Percentiles rank a stretch among this genome's conserved stretches.
Evolutionary conservation across 352 stramenopile species (phyloP).

Genomic region (Phytophthora vignae): DNA sequence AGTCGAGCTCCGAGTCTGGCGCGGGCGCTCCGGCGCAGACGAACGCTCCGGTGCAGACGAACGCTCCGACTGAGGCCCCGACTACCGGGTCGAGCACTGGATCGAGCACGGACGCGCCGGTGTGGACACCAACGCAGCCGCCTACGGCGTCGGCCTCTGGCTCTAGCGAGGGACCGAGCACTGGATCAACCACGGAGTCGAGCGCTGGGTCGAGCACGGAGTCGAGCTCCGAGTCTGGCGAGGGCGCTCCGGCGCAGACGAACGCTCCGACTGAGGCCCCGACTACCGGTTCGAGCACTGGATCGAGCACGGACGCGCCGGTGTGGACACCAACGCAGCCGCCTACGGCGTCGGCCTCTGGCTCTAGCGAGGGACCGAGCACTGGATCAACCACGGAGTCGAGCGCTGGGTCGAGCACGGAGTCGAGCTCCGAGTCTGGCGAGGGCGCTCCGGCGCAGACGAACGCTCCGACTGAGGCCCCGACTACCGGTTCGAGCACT

Average conservation of each 20-base stretch:
- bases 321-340: too few relatives aligned
- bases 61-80: constrained; percentile 8
- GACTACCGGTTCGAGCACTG: background rate
- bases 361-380: background rate
- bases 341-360: too few relatives aligned
- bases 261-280: background rate
- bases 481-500: background rate
- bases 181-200: background rate
- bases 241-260: background rate
- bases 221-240: background rate
- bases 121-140: background rate
- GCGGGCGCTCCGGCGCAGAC: constrained; percentile 12
- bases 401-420: background rate
- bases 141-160: background rate
- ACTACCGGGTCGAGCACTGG: constrained; percentile 2
- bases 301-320: constrained; percentile 1
- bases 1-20: too few relatives aligned
- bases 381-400: background rate
- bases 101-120: too few relatives aligned
- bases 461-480: background rate
- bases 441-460: background rate
- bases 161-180: background rate
- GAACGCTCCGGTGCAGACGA: too few relatives aligned
- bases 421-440: too few relatives aligned
- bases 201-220: background rate